Evolutionary conservation across 345 rosid genomes (phyloP).

Genomic region (Noccaea caerulescens): DNA sequence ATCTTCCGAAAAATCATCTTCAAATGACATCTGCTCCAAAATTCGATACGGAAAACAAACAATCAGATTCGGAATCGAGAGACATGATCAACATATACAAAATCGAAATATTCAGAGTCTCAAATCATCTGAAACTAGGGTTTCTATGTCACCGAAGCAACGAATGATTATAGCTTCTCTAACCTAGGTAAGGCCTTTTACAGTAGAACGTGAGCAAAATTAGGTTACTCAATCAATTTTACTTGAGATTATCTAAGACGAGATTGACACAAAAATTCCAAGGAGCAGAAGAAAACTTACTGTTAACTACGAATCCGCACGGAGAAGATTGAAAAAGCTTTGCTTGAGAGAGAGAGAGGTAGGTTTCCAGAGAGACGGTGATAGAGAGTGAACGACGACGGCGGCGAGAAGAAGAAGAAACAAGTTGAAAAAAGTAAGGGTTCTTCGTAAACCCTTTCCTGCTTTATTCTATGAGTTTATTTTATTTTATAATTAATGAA

Average conservation of each 20-base stretch:
- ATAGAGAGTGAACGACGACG: slow-evolving; percentile 29
- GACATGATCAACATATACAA: neutral
- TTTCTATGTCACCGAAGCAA: neutral
- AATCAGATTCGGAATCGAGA: neutral
- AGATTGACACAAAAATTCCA: neutral
- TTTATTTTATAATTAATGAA: neutral
- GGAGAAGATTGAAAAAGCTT: slow-evolving; percentile 33
- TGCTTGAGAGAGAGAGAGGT: neutral
- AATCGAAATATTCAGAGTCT: neutral
- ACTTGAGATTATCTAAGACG: neutral
- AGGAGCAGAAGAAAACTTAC: slow-evolving; percentile 33
- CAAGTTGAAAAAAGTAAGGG: slow-evolving; percentile 14
- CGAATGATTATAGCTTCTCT: neutral
- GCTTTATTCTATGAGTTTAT: neutral
- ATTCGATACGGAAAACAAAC: neutral
- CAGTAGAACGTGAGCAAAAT: slow-evolving; percentile 9
- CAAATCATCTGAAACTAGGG: slow-evolving; percentile 9
- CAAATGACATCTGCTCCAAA: slow-evolving; percentile 41
- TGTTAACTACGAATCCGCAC: slow-evolving; percentile 1
- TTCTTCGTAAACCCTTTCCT: slow-evolving; percentile 26
- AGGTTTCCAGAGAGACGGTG: slow-evolving; percentile 15
- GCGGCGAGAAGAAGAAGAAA: slow-evolving; percentile 24
- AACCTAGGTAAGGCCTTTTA: slow-evolving; percentile 5
- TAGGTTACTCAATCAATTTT: neutral
- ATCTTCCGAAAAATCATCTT: slow-evolving; percentile 49